A percentile compares a stretch with the other conserved stretches of the same genome.
phyloP scores from a whole-genome alignment of 108 stramenopile genomes.

The Epipyxis sp. region DNA sequence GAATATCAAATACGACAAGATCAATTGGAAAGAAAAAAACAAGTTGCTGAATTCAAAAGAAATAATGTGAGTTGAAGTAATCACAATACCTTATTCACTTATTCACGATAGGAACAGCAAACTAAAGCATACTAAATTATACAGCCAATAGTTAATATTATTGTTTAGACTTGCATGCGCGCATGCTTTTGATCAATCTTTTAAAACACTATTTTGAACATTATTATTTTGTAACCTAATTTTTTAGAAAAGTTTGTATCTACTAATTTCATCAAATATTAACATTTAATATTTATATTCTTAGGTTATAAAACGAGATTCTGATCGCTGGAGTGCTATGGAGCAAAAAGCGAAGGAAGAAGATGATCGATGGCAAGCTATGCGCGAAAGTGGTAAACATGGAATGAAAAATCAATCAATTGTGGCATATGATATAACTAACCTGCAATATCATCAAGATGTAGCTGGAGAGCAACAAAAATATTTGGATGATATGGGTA shows the following conservation, averaged over 20 bases:
- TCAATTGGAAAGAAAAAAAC: background rate
- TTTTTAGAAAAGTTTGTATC: no score
- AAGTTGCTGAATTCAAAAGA: background rate
- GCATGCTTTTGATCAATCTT: background rate
- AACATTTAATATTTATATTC: background rate
- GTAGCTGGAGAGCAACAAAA: slow-evolving; percentile 18
- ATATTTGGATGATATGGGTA: slow-evolving; percentile 33
- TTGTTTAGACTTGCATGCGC: no score
- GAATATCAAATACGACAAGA: slow-evolving; percentile 33
- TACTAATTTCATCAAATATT: background rate
- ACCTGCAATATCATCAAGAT: background rate
- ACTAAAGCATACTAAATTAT: no score
- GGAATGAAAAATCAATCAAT: slow-evolving; percentile 24
- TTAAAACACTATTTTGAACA: background rate
- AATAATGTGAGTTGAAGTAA: background rate
- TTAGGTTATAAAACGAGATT: background rate
- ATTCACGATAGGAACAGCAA: no score
- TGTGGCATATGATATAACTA: slow-evolving; percentile 23
- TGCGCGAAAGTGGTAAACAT: slow-evolving; percentile 16
- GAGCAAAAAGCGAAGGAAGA: background rate
- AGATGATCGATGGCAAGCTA: background rate
- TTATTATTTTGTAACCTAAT: background rate
- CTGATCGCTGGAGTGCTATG: background rate
- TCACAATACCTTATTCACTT: no score
- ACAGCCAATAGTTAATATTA: background rate